A percentile compares a stretch with the other conserved stretches of the same genome.
Evolutionary conservation across 1,139 yeast genomes (phyloP).

Genomic region (Yamadazyma conglobata): DNA sequence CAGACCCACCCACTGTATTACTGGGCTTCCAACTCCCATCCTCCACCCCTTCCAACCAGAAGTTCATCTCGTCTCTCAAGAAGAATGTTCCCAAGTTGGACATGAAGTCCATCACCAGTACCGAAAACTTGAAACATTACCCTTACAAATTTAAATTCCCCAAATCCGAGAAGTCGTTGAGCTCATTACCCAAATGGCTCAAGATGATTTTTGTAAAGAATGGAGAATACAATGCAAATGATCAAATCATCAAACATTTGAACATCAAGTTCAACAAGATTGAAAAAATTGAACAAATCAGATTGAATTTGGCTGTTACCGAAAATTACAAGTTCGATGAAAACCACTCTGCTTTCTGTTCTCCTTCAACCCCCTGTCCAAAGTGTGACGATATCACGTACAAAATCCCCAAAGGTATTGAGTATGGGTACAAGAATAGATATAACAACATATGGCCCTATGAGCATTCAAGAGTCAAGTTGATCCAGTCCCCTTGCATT

Average conservation of each 20-base stretch:
- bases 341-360: slow-evolving; percentile 26
- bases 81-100: slow-evolving; percentile 23
- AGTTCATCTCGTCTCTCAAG: slow-evolving; percentile 31
- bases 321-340: slow-evolving; percentile 9
- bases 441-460: slow-evolving; percentile 47
- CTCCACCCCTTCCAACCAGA: slow-evolving; percentile 29
- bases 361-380: slow-evolving; percentile 44
- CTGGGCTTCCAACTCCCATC: slow-evolving; percentile 38
- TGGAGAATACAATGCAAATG: slow-evolving; percentile 12
- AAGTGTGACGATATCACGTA: slow-evolving; percentile 42
- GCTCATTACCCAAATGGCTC: slow-evolving; percentile 49
- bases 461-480: slow-evolving; percentile 43
- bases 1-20: slow-evolving; percentile 14
- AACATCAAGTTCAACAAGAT: slow-evolving; percentile 41
- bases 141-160: slow-evolving; percentile 38
- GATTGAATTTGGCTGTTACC: slow-evolving; percentile 37
- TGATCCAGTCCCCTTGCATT: slow-evolving; percentile 17
- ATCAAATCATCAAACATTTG: slow-evolving; percentile 32
- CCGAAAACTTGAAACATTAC: slow-evolving; percentile 28
- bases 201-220: slow-evolving; percentile 16
- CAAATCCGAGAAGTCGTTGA: slow-evolving; percentile 7
- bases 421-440: slow-evolving; percentile 43
- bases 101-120: slow-evolving; percentile 10
- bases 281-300: slow-evolving; percentile 47
- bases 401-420: slow-evolving; percentile 52